Evolutionary conservation across 495 filamentous ascomycete species (phyloP), one percentile per base, ranked within the genome.

Genomic region (Penicillium waksmanii): DNA sequence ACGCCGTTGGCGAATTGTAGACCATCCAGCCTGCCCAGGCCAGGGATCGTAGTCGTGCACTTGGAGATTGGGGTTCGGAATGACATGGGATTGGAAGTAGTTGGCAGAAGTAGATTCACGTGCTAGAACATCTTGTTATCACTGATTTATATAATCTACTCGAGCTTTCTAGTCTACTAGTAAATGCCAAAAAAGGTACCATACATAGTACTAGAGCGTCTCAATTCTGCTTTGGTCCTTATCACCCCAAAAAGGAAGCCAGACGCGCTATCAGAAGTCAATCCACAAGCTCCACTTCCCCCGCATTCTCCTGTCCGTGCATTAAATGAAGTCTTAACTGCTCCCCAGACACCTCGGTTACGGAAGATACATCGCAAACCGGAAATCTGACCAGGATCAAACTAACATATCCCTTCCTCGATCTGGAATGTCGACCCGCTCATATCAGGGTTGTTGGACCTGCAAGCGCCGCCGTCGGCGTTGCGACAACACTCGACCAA

Each of bases 381-480:
- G 27, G n/a, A 21, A n/a, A 48, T 27, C 46, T 25, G 18, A 48
- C 9, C 46, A 13, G n/a, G 23, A 48, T 31, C 27, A 8, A 31
- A 31, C 27, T 31, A 4, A 31, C 8, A 31, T 9, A 31, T 9
- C 8, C 27, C 27, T 31, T 31, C 8, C 27, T 31, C 6, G 1
- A 67, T 62, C 27, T 53, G 63, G 73, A 35, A 76, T 76, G 73
- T 68, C 68, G 70, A 73, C 72, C 61, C 72, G 70, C n/a, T 69
- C 69, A 13, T 57, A 67, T 38, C 53, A 66, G n/a, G 70, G 71
- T 0, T 76, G 74, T 35, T 77, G 74, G 74, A 77, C 74, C 15
- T 77, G 74, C 58, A 77, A 77, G 55, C 55, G 53, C n/a, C 62
- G 60, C n/a, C 66, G 68, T 3, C 66, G 74, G 0, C 67, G 67